Evolutionary conservation across 2,329 filamentous ascomycete genomes (phyloP).

Genomic region (Hypoxylon sp.): DNA sequence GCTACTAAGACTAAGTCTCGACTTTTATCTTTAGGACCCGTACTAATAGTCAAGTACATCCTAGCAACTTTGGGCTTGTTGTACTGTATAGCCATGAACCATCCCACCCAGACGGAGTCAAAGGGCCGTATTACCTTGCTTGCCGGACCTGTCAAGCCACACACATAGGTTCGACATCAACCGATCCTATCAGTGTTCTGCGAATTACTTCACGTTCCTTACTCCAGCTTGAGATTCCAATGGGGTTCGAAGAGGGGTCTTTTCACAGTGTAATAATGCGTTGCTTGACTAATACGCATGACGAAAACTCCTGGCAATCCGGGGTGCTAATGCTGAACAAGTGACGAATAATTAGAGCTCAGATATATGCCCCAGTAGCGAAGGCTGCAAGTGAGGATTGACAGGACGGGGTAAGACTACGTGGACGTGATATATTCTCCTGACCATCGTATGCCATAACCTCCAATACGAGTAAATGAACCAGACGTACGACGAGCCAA

Average conservation of each 20-base stretch:
- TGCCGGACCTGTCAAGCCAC: slow-evolving; percentile 16
- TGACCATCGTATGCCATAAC: slow-evolving; percentile 21
- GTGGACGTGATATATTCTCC: slow-evolving; percentile 35
- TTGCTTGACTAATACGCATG: slow-evolving; percentile 26
- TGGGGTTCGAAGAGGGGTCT: slow-evolving; percentile 13
- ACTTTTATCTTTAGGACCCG: slow-evolving; percentile 1
- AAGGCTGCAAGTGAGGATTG: slow-evolving; percentile 16
- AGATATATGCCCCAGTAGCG: slow-evolving; percentile 8
- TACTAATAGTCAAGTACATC: slow-evolving; percentile 6
- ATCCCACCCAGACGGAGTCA: slow-evolving; percentile 36
- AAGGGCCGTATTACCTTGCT: slow-evolving; percentile 43
- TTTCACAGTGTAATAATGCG: slow-evolving; percentile 13
- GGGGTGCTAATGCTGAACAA: slow-evolving; percentile 1
- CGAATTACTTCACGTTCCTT: slow-evolving; percentile 9
- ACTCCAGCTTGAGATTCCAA: slow-evolving; percentile 7
- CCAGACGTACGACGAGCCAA: slow-evolving; percentile 14
- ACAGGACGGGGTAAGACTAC: slow-evolving; percentile 21
- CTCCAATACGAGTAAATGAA: slow-evolving; percentile 3
- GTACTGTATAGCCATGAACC: slow-evolving; percentile 19
- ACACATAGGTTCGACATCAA: slow-evolving; percentile 17
- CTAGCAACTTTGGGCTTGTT: slow-evolving; percentile 12
- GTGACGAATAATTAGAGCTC: slow-evolving; percentile 12
- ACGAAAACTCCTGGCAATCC: slow-evolving; percentile 13
- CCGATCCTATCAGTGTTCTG: slow-evolving; percentile 31
- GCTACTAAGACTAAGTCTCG: not conserved